Conservation (phyloP, 495 filamentous ascomycete species). For the Hypomontagnella monticulosa region DNA sequence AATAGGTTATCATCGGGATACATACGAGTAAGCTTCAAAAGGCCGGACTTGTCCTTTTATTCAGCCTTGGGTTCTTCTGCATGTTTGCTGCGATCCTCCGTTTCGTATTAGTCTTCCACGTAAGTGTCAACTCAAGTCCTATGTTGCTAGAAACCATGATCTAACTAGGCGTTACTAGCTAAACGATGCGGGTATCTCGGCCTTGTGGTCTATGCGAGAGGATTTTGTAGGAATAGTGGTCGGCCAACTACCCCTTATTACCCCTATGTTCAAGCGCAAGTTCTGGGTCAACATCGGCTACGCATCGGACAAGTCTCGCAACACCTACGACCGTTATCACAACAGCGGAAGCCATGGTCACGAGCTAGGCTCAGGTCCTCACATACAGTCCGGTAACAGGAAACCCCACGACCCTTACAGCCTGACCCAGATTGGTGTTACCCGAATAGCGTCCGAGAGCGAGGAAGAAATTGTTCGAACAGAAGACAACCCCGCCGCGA, state of each 20-base stretch:
- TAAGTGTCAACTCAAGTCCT: background rate
- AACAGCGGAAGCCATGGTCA: background rate
- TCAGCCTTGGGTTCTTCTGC: conserved; percentile 26
- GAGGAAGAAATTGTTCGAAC: conserved; percentile 15
- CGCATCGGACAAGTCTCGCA: conserved; percentile 4
- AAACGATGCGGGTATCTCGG: conserved; percentile 25
- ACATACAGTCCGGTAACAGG: conserved; percentile 1
- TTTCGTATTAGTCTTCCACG: conserved; percentile 18
- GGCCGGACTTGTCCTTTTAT: conserved; percentile 14
- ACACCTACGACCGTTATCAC: background rate
- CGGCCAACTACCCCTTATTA: conserved; percentile 29
- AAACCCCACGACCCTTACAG: conserved; percentile 14
- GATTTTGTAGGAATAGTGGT: conserved; percentile 33
- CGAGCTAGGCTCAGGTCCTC: conserved; percentile 1
- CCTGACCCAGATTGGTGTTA: conserved; percentile 15
- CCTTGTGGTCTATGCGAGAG: conserved; percentile 28
- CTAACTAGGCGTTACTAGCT: background rate
- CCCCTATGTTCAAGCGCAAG: conserved; percentile 23
- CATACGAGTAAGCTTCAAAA: conserved; percentile 10
- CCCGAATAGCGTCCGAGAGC: conserved; percentile 11
- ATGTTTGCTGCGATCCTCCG: conserved; percentile 25
- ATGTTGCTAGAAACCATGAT: background rate
- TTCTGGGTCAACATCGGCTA: conserved; percentile 15
- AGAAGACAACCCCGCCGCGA: background rate
- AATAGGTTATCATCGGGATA: conserved; percentile 15